phyloP scores from a whole-genome alignment of 2,329 filamentous ascomycete genomes.

The Neofusicoccum umdonicola region DNA sequence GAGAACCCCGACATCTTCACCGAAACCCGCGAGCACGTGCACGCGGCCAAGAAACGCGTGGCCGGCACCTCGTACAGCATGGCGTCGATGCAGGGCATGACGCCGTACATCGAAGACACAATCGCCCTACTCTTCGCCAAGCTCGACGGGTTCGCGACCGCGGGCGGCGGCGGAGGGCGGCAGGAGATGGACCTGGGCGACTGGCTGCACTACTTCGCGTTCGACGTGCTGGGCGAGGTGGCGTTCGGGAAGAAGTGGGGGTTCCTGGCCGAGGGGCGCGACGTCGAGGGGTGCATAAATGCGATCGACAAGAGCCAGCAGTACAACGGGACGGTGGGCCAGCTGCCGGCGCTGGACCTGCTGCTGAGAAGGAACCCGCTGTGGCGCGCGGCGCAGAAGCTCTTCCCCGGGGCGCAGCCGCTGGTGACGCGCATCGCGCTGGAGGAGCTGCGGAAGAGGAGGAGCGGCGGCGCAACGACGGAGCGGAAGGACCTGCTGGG shows the following conservation, averaged over 20 bases:
- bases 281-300: conserved; percentile 20
- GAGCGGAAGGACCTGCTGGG: conserved; percentile 1
- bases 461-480: not conserved
- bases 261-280: conserved; percentile 19
- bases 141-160: conserved; percentile 26
- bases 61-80: conserved; percentile 24
- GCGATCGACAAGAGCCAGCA: conserved; percentile 24
- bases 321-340: conserved; percentile 26
- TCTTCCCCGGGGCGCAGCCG: not conserved
- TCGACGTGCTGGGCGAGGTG: conserved; percentile 22
- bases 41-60: conserved; percentile 16
- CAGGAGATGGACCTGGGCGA: conserved; percentile 31
- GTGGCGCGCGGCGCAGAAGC: not conserved
- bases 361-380: conserved; percentile 6
- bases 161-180: not conserved
- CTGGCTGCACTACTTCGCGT: conserved; percentile 39
- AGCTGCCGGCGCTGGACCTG: conserved; percentile 16
- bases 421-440: conserved; percentile 5
- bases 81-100: conserved; percentile 25
- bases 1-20: conserved; percentile 31
- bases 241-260: conserved; percentile 20
- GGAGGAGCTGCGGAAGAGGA: conserved; percentile 10
- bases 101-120: conserved; percentile 28
- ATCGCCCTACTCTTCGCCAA: conserved; percentile 28
- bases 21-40: conserved; percentile 54